Evolutionary conservation across 1,284 basidiomycete genomes (phyloP).

Genomic region (Xerocomus amazonicus): DNA sequence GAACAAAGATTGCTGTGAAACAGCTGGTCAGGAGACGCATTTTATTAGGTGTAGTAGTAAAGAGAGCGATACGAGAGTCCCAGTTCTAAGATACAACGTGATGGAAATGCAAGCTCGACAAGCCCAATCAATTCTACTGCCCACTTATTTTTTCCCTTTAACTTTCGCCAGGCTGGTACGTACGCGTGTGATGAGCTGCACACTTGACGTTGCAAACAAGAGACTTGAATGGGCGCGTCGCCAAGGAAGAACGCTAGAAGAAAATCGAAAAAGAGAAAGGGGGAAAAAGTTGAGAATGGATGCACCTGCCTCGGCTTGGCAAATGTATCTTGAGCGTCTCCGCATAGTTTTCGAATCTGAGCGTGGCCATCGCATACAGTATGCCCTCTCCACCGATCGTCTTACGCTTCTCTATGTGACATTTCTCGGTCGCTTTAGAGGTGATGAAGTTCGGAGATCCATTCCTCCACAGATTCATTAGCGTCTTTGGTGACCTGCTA

Average conservation of each 20-base stretch:
- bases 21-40: neutral
- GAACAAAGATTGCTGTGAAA: neutral
- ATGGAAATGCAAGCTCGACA: too few relatives aligned
- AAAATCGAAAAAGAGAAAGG: too few relatives aligned
- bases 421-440: slow-evolving; percentile 85
- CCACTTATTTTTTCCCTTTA: too few relatives aligned
- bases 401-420: slow-evolving; percentile 81
- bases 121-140: too few relatives aligned
- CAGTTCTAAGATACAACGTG: too few relatives aligned
- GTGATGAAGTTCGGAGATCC: slow-evolving; percentile 96
- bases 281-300: neutral
- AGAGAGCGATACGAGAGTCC: neutral
- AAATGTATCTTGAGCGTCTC: slow-evolving; percentile 88
- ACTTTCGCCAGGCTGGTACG: slow-evolving; percentile 23
- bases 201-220: slow-evolving; percentile 27
- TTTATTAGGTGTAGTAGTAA: slow-evolving; percentile 8
- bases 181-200: slow-evolving; percentile 26
- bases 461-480: slow-evolving; percentile 96
- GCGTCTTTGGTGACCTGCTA: slow-evolving; percentile 86
- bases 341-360: slow-evolving; percentile 96
- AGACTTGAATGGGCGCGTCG: neutral
- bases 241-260: neutral
- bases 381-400: slow-evolving; percentile 92
- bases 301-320: slow-evolving; percentile 77
- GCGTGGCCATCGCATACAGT: slow-evolving; percentile 79